Evolutionary conservation across 495 filamentous ascomycete species (phyloP).

Genomic region (Tuber brumale): DNA sequence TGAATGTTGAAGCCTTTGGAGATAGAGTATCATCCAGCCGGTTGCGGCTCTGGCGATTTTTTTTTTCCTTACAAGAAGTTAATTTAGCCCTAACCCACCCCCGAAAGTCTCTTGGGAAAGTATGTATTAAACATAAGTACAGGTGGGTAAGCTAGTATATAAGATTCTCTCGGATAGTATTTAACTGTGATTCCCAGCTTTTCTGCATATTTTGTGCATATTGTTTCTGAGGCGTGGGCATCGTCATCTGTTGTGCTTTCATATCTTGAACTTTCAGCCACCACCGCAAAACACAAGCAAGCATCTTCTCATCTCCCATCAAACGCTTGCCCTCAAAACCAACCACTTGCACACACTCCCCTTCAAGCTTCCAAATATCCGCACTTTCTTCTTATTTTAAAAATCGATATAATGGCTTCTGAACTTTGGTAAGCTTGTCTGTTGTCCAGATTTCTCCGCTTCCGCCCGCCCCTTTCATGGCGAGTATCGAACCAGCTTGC

Average conservation of each 20-base stretch:
- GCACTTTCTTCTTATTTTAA: background rate
- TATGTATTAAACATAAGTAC: background rate
- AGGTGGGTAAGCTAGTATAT: background rate
- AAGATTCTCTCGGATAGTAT: background rate
- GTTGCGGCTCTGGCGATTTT: constrained; percentile 22
- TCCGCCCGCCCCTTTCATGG: constrained; percentile 9
- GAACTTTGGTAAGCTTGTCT: constrained; percentile 39
- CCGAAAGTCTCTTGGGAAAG: background rate
- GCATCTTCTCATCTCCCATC: background rate
- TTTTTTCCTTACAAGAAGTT: background rate
- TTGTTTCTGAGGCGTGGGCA: background rate
- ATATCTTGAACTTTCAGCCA: background rate
- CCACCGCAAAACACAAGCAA: background rate
- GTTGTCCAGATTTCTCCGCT: constrained; percentile 15
- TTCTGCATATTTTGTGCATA: background rate
- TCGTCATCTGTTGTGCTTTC: background rate
- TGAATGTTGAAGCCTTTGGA: background rate
- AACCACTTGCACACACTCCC: background rate
- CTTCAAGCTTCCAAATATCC: background rate
- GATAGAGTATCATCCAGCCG: constrained; percentile 9
- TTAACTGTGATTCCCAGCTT: background rate
- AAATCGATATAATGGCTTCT: constrained; percentile 32
- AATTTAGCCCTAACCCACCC: background rate
- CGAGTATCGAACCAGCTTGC: constrained; percentile 2
- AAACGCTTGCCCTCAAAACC: background rate